A percentile compares a stretch with the other conserved stretches of the same genome.
These are phyloP conservation scores for Gossypium longicalyx DNA, from an alignment of 345 rosid species.

Conservation along the genomic window DNA sequence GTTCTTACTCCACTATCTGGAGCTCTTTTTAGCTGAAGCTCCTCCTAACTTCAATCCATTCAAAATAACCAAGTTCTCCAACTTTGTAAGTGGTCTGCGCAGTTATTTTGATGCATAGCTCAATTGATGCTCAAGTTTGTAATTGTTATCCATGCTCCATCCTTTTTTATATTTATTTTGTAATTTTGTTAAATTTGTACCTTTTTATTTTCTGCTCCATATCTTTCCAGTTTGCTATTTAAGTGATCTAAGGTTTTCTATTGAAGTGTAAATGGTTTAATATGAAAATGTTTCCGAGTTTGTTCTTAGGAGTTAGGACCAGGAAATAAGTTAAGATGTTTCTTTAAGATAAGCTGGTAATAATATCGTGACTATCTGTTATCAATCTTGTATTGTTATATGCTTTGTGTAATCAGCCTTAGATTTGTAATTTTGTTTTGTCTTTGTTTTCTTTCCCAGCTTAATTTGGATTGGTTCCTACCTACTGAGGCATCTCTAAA, in stretches of 20 bases:
- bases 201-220: neutral
- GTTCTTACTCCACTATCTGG: slow-evolving; percentile 91
- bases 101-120: neutral
- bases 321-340: neutral
- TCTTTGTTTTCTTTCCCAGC: slow-evolving; percentile 42
- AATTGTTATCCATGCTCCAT: neutral
- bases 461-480: slow-evolving; percentile 76
- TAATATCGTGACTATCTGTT: neutral
- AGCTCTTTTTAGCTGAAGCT: slow-evolving; percentile 81
- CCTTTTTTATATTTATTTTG: neutral
- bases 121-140: neutral
- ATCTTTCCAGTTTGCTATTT: neutral
- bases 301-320: slow-evolving; percentile 1
- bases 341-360: neutral
- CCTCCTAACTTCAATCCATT: slow-evolving; percentile 73
- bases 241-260: neutral
- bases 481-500: slow-evolving; percentile 89
- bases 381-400: slow-evolving; percentile 9
- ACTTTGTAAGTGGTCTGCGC: slow-evolving; percentile 66
- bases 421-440: slow-evolving; percentile 12
- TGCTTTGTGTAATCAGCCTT: slow-evolving; percentile 3
- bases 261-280: neutral
- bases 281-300: neutral
- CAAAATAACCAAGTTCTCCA: slow-evolving; percentile 53
- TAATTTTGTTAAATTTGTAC: neutral